Evolutionary conservation across 2,329 filamentous ascomycete species (phyloP), one percentile per base, ranked within the genome.

Genomic region (Neurospora crassa): DNA sequence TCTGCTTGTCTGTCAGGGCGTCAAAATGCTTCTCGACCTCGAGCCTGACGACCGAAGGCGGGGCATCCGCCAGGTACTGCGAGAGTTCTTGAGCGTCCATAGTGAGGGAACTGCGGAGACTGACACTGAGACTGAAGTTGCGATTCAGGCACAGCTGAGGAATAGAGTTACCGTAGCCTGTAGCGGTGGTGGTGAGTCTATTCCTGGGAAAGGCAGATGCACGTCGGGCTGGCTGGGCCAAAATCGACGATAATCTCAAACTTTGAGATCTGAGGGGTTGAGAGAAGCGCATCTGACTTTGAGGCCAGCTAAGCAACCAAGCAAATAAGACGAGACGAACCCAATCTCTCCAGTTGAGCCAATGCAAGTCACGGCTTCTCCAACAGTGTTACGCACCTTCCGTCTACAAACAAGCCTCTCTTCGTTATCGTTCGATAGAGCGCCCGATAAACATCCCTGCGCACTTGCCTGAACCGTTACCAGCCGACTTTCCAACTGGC

Each of bases 21-120:
- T 95, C 91, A 77, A 98, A 99, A 82, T 98, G 95, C 79, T 93
- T 92, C 83, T 93, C 93, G 80, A 98, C 96, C 80, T 93, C 91
- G 68, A 99, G 88, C 68, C 91, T 89, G 72, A 97, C 95, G 71
- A 97, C 89, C 68, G 90, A 92, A 0, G 96, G 96, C 67, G 96
- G 96, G 74, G 91, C 90, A 81, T 99, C 96, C 67, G 96, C 94
- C 73, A 97, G 87, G 81, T 97, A 97, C 79, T 97, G 91, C 80
- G 84, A 84, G 74, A 90, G 83, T 74, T 90, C 88, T 75, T 86
- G 81, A 71, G 86, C 81, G 76, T 89, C 84, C 87, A 91, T 90
- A 74, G 80, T 83, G 77, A 79, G 73, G 63, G 74, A 71, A 69
- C 75, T 74, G 63, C 72, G 75, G 12, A 70, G 70, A 16, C 68